Conservation (phyloP, 805 yeast genomes). For the Nakazawaea molendinolei region DNA sequence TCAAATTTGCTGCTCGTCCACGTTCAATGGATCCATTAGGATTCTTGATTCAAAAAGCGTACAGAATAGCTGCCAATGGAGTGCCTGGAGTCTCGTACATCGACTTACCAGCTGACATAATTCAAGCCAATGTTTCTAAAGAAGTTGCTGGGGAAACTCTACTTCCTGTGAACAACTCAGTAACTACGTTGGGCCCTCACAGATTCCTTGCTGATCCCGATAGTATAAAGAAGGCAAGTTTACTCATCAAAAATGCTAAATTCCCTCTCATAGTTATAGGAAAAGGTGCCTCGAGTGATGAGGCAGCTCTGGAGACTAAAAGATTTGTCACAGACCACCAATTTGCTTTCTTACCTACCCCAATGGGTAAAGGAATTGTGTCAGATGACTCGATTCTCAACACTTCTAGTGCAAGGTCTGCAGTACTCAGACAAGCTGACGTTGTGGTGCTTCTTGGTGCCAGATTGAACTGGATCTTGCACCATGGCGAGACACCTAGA, state of each 20-base stretch:
- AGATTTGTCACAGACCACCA: constrained; percentile 33
- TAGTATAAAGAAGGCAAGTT: constrained; percentile 29
- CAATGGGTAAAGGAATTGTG: constrained; percentile 73
- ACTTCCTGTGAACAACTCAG: constrained; percentile 3
- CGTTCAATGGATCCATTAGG: constrained; percentile 29
- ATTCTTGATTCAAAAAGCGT: constrained; percentile 37
- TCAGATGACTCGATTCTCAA: constrained; percentile 42
- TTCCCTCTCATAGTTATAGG: constrained; percentile 56
- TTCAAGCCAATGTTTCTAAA: constrained; percentile 26
- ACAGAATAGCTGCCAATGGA: constrained; percentile 37
- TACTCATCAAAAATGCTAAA: constrained; percentile 26
- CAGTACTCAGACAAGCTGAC: constrained; percentile 51
- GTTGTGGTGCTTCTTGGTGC: constrained; percentile 59
- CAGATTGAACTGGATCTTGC: constrained; percentile 68
- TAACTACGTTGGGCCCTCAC: constrained; percentile 20
- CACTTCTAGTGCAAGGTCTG: constrained; percentile 57
- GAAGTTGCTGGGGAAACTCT: constrained; percentile 16
- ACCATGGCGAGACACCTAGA: constrained; percentile 55
- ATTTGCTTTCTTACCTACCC: constrained; percentile 62
- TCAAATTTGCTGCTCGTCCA: constrained; percentile 47
- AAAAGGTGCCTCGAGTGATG: constrained; percentile 51
- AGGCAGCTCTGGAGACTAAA: constrained; percentile 33
- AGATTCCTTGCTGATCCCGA: constrained; percentile 28
- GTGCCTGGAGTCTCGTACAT: constrained; percentile 57
- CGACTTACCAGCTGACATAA: constrained; percentile 59